Evolutionary conservation across 768 basidiomycete species (phyloP), one percentile per base, ranked within the genome.

Genomic region (Erythrobasidium yunnanense): DNA sequence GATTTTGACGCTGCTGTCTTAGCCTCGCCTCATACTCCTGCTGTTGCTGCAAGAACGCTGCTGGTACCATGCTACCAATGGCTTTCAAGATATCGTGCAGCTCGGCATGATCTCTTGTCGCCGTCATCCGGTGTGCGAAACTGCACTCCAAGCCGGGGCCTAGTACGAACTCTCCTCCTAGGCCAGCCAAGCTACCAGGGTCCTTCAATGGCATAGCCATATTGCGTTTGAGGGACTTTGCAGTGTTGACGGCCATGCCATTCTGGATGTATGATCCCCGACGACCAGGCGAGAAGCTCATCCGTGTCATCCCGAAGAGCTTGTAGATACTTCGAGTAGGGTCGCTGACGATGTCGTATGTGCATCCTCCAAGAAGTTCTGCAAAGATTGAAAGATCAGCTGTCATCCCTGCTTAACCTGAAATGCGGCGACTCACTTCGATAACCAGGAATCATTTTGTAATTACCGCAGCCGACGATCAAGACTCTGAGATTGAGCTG

Each of bases 371-470:
- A 13, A 63, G 60, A n/a, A 32, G 30, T 49, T 51, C 60, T 63
- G 35, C 34, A 7, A 32, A n/a, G 46, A 8, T n/a, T n/a, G 42
- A 17, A 30, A 30, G 17, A 25, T 7, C 17, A 46, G n/a, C 17
- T 38, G 2, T 11, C 13, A 18, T 20, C n/a, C 32, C 32, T 6
- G 4, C 60, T 4, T 29, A 35, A 18, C 22, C 23, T 23, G 4
- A 63, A 17, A 32, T 27, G 4, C 27, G 4, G 18, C 47, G 4
- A 49, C 60, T 63, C 30, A 63, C 60, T 63, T 15, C 49, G 46
- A 32, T 63, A 63, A 6, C 60, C 60, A 32, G 46, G 25, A 11
- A 63, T 63, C 60, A 63, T 63, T 32, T 63, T 63, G 30, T 30
- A 51, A 51, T 51, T 63, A 2, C 60, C 60, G 38, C 60, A 63